These are phyloP conservation scores for Dendrobium huoshanense DNA, from an alignment of 106 monocot genomes.

Conservation along the genomic window DNA sequence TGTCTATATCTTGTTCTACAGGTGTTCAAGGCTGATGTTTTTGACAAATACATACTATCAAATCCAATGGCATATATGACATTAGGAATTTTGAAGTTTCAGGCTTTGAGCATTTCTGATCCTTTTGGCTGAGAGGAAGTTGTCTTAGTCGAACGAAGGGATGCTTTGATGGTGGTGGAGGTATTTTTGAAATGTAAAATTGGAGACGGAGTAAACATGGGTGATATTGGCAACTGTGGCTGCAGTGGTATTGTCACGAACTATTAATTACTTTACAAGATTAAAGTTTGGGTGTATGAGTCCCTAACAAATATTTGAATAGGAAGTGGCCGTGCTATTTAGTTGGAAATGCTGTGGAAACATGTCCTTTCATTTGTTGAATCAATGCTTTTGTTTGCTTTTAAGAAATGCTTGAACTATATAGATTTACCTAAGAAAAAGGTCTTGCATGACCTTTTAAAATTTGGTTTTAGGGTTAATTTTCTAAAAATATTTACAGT, in stretches of 20 bases:
- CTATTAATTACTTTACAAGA: not conserved
- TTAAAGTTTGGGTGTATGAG: not conserved
- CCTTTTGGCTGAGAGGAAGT: no score
- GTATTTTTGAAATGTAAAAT: no score
- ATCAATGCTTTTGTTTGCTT: not conserved
- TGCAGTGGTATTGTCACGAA: not conserved
- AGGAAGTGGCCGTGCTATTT: not conserved
- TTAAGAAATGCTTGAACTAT: not conserved
- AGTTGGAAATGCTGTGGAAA: not conserved
- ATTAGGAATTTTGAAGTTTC: no score
- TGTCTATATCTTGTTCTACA: no score
- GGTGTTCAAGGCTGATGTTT: no score
- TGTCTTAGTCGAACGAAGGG: no score
- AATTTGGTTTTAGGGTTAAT: not conserved
- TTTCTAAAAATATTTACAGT: not conserved
- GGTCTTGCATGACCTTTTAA: not conserved
- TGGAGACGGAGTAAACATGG: no score
- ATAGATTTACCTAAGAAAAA: not conserved
- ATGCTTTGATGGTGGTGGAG: no score
- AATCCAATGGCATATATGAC: no score
- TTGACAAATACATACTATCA: no score
- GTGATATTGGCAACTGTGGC: not conserved
- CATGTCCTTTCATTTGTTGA: not conserved
- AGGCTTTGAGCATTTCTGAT: no score
- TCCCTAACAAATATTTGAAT: not conserved